These are phyloP conservation scores for Phyllosticta paracitricarpa DNA, from an alignment of 2,329 filamentous ascomycete genomes.

Conservation along the genomic window DNA sequence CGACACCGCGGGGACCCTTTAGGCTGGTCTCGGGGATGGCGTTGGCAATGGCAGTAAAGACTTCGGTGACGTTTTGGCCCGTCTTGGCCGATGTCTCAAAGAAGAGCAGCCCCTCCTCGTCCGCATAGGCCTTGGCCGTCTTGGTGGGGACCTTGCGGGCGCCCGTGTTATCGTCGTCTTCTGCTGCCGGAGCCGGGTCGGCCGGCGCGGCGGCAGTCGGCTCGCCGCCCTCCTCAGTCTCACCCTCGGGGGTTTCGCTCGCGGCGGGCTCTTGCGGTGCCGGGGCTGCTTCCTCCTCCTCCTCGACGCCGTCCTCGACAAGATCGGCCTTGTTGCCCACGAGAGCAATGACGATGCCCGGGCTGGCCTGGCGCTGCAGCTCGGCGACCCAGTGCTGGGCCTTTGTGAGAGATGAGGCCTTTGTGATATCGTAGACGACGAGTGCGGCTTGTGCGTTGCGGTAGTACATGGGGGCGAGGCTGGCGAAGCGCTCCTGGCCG, in stretches of 20 bases:
- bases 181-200: constrained; percentile 24
- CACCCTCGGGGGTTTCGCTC: constrained; percentile 17
- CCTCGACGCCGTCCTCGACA: constrained; percentile 23
- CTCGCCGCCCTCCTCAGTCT: constrained; percentile 14
- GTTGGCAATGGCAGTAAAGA: constrained; percentile 97
- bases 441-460: constrained; percentile 95
- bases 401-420: constrained; percentile 88
- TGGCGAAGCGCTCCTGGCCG: constrained; percentile 94
- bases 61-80: constrained; percentile 84
- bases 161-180: constrained; percentile 55
- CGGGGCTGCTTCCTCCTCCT: constrained; percentile 29
- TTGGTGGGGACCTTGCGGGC: constrained; percentile 83
- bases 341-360: constrained; percentile 91
- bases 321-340: constrained; percentile 93
- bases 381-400: constrained; percentile 99
- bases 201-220: neutral
- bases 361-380: constrained; percentile 88
- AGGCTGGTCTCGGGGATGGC: constrained; percentile 94
- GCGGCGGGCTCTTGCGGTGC: constrained; percentile 34
- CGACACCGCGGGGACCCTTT: constrained; percentile 69
- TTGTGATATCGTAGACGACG: constrained; percentile 97
- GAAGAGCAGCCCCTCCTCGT: constrained; percentile 88
- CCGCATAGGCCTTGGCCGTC: constrained; percentile 85
- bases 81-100: constrained; percentile 98
- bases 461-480: constrained; percentile 98